Percentiles rank a stretch among this genome's conserved stretches.
Conservation (phyloP, 2,329 filamentous ascomycete genomes). For the Teratosphaeria zuluensis region DNA sequence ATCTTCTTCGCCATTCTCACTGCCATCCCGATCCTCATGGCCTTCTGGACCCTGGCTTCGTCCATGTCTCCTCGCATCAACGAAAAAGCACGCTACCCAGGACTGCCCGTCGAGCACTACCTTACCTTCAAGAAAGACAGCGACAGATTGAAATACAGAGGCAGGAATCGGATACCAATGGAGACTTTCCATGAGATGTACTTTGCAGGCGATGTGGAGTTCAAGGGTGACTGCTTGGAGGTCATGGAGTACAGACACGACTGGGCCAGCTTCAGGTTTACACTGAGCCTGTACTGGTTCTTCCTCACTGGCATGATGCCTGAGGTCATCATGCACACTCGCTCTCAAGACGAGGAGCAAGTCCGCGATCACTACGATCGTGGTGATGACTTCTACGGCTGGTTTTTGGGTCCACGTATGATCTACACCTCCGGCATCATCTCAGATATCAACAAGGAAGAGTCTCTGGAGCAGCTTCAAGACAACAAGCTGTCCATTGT, state of each 20-base stretch:
- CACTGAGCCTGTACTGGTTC: constrained; percentile 72
- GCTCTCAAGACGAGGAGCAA: constrained; percentile 94
- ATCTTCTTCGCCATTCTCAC: constrained; percentile 77
- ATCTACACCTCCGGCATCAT: constrained; percentile 96
- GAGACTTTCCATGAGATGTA: constrained; percentile 98
- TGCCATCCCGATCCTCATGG: constrained; percentile 66
- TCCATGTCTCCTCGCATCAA: constrained; percentile 79
- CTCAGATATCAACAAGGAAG: constrained; percentile 75
- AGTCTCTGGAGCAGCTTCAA: constrained; percentile 87
- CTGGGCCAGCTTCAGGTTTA: constrained; percentile 93
- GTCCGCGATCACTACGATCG: constrained; percentile 96
- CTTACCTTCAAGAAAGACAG: constrained; percentile 63
- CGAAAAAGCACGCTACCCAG: constrained; percentile 80
- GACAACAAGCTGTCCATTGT: constrained; percentile 95
- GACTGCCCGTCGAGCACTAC: constrained; percentile 83
- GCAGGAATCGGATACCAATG: constrained; percentile 73
- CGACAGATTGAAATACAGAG: constrained; percentile 58
- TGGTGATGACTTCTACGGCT: constrained; percentile 96
- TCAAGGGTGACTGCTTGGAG: constrained; percentile 88
- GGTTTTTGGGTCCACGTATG: constrained; percentile 98
- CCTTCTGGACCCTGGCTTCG: constrained; percentile 74
- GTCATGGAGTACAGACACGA: constrained; percentile 90
- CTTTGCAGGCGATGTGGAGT: constrained; percentile 87
- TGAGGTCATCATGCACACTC: constrained; percentile 85
- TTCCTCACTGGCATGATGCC: constrained; percentile 82